These are phyloP conservation scores for Allium cepa DNA, from an alignment of 106 monocot species.

Conservation along the genomic window DNA sequence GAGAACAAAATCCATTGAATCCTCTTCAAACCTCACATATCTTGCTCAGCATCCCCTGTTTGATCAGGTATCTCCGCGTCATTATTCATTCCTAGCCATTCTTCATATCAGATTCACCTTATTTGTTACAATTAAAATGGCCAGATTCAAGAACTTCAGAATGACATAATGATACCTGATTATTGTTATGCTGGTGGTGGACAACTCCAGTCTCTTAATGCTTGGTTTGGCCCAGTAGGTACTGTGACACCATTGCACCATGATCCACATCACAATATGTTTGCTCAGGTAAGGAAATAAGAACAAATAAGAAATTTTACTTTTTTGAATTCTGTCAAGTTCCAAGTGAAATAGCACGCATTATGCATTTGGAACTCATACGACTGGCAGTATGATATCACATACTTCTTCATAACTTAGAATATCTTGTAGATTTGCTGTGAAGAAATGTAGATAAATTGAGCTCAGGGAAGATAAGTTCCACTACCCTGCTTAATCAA, in stretches of 20 bases:
- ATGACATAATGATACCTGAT: slow-evolving; percentile 92
- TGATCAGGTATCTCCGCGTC: slow-evolving; percentile 60
- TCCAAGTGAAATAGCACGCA: background rate
- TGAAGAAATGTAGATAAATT: slow-evolving; percentile 8
- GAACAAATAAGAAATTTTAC: background rate
- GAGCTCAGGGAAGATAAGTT: slow-evolving; percentile 1
- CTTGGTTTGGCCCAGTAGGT: slow-evolving; percentile 96
- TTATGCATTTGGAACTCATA: slow-evolving; percentile 5
- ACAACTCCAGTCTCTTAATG: slow-evolving; percentile 78
- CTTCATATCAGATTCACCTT: background rate
- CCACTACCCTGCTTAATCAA: slow-evolving; percentile 1
- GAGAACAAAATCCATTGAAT: slow-evolving; percentile 42
- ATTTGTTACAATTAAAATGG: background rate
- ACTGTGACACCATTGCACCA: slow-evolving; percentile 95
- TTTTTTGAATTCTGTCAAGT: slow-evolving; percentile 2
- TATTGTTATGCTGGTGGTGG: slow-evolving; percentile 98
- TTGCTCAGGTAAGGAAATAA: slow-evolving; percentile 63
- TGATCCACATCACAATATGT: slow-evolving; percentile 95
- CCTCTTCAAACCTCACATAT: slow-evolving; percentile 45
- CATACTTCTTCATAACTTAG: background rate
- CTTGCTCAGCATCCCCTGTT: slow-evolving; percentile 96
- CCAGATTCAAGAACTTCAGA: slow-evolving; percentile 75
- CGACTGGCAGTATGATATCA: background rate
- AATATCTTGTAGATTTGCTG: slow-evolving; percentile 7
- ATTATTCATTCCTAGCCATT: background rate